Percentiles rank a stretch among this genome's conserved stretches.
Conservation (phyloP, 495 filamentous ascomycete genomes). For the Xylaria intraflava region DNA sequence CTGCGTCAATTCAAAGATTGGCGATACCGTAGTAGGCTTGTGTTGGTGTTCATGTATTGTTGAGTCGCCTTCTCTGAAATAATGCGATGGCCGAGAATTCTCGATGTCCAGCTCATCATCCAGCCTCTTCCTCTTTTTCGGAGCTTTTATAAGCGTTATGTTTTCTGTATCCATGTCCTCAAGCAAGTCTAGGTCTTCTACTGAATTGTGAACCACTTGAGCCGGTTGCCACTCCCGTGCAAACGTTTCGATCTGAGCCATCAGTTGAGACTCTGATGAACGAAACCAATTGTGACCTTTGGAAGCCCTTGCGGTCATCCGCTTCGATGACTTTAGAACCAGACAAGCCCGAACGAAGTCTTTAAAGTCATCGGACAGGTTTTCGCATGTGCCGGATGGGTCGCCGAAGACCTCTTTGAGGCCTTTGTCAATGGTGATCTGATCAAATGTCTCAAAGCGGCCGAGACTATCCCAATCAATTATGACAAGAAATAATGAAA, state of each 20-base stretch:
- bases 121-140: not conserved
- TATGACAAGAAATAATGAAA: constrained; percentile 7
- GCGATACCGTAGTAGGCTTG: not conserved
- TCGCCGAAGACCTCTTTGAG: constrained; percentile 28
- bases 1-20: not conserved
- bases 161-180: not conserved
- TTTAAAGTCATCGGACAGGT: constrained; percentile 37
- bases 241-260: constrained; percentile 5
- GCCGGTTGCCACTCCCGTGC: constrained; percentile 10
- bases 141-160: not conserved
- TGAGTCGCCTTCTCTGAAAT: not conserved
- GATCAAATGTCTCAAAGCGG: constrained; percentile 18
- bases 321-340: constrained; percentile 39
- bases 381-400: constrained; percentile 3
- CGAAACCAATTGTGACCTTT: constrained; percentile 35
- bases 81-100: not conserved
- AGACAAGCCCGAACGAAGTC: constrained; percentile 52
- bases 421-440: constrained; percentile 17
- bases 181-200: constrained; percentile 2
- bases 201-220: constrained; percentile 10
- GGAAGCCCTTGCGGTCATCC: constrained; percentile 51
- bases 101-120: not conserved
- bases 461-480: constrained; percentile 22
- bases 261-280: not conserved
- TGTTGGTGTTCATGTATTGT: not conserved